Percentiles rank a stretch among this genome's conserved stretches.
These are phyloP conservation scores for Berberis vulgaris DNA, from an alignment of 164 flowering plant genomes.

Conservation along the genomic window DNA sequence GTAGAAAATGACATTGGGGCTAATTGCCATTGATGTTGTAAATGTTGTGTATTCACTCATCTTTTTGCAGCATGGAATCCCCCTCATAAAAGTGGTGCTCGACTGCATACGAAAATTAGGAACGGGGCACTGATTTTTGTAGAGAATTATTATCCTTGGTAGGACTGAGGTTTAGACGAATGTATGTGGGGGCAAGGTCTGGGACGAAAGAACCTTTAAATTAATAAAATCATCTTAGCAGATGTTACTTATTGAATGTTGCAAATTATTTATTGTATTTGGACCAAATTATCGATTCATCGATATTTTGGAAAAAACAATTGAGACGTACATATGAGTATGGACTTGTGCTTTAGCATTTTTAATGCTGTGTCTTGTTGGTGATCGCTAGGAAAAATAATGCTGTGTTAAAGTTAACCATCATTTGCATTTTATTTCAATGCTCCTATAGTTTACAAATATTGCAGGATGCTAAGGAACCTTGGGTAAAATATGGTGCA, in stretches of 20 bases:
- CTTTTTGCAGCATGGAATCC: neutral
- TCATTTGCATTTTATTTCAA: too few species aligned
- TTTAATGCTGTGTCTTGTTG: too few species aligned
- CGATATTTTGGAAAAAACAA: neutral
- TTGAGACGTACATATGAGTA: neutral
- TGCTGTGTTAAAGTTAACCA: too few species aligned
- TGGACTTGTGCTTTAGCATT: too few species aligned
- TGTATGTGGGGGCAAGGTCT: neutral
- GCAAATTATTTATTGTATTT: too few species aligned
- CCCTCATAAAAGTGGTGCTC: constrained; percentile 3
- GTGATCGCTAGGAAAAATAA: too few species aligned
- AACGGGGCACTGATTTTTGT: constrained; percentile 16
- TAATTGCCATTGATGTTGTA: constrained; percentile 3
- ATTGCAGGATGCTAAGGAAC: neutral
- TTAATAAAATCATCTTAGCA: neutral
- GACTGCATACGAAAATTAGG: constrained; percentile 2
- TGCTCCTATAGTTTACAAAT: too few species aligned
- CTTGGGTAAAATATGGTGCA: neutral
- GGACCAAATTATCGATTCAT: neutral
- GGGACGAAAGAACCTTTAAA: neutral
- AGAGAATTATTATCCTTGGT: constrained; percentile 3
- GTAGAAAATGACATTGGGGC: neutral
- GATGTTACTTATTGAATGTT: neutral
- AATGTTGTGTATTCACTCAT: neutral
- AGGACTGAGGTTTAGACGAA: neutral